phyloP scores from a whole-genome alignment of 768 basidiomycete genomes.

The Suillus brevipes region DNA sequence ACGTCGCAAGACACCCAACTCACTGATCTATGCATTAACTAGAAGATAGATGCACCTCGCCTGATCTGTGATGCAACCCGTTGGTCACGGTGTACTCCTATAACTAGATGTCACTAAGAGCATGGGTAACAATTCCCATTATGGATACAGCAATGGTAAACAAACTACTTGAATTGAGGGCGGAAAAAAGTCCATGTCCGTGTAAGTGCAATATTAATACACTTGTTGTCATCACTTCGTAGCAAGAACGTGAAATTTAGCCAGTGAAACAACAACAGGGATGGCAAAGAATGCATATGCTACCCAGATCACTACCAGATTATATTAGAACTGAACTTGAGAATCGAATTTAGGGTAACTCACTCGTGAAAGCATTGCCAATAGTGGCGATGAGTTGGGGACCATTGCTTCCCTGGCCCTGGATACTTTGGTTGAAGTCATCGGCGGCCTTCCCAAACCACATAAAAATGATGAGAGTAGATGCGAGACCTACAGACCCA shows the following conservation, averaged over 20 bases:
- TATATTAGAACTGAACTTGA: constrained; percentile 5
- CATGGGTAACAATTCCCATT: background rate
- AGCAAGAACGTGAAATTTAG: constrained; percentile 64
- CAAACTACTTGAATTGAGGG: background rate
- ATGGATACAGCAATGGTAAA: constrained; percentile 2
- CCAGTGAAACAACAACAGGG: constrained; percentile 65
- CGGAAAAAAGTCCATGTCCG: background rate
- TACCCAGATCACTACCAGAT: constrained; percentile 68
- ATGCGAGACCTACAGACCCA: constrained; percentile 51
- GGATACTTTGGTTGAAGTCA: constrained; percentile 71
- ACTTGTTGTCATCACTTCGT: constrained; percentile 34
- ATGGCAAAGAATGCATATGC: constrained; percentile 74
- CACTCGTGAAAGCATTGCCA: constrained; percentile 78
- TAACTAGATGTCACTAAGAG: background rate
- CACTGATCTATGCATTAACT: background rate
- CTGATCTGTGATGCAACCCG: background rate
- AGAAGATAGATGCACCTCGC: background rate
- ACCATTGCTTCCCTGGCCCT: constrained; percentile 49
- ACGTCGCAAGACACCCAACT: background rate
- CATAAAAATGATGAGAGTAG: constrained; percentile 74
- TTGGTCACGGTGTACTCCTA: background rate
- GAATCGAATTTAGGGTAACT: constrained; percentile 27
- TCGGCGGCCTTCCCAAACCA: constrained; percentile 79
- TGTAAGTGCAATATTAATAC: background rate
- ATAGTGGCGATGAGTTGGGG: constrained; percentile 60